Percentiles rank a stretch among this genome's conserved stretches.
Evolutionary conservation across 768 basidiomycete genomes (phyloP).

Genomic region (Botryobasidium botryosum): DNA sequence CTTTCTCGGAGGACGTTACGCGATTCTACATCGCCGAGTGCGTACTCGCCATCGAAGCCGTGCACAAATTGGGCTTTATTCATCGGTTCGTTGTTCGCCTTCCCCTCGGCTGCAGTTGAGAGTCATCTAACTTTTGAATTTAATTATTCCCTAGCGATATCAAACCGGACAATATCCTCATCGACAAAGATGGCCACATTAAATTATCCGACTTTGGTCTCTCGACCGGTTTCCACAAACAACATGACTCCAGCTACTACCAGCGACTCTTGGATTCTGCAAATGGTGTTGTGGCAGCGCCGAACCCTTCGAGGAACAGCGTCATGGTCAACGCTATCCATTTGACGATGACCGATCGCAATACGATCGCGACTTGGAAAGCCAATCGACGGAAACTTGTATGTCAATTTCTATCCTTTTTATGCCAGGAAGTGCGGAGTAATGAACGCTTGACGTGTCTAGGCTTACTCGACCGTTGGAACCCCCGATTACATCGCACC

Average conservation of each 20-base stretch:
- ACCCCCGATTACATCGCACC: slow-evolving; percentile 95
- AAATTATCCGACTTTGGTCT: slow-evolving; percentile 98
- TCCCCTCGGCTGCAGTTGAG: neutral
- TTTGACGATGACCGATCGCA: slow-evolving; percentile 84
- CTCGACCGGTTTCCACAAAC: slow-evolving; percentile 98
- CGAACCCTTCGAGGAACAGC: slow-evolving; percentile 63
- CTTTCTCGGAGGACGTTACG: slow-evolving; percentile 94
- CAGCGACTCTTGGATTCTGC: slow-evolving; percentile 67
- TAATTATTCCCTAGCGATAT: slow-evolving; percentile 51
- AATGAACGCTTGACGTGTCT: slow-evolving; percentile 1
- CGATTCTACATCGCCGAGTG: slow-evolving; percentile 99
- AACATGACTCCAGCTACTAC: slow-evolving; percentile 93
- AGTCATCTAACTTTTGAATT: neutral
- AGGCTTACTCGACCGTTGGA: slow-evolving; percentile 97
- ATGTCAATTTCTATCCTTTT: neutral
- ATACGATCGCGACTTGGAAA: slow-evolving; percentile 96
- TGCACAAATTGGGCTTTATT: slow-evolving; percentile 93
- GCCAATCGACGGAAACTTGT: slow-evolving; percentile 89
- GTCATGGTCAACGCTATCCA: slow-evolving; percentile 97
- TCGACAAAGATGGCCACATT: slow-evolving; percentile 92
- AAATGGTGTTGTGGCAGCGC: slow-evolving; percentile 15
- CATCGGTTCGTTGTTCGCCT: slow-evolving; percentile 49
- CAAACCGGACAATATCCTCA: slow-evolving; percentile 98
- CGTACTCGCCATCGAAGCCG: slow-evolving; percentile 91
- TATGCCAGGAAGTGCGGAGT: neutral